Conservation (phyloP, 2,329 filamentous ascomycete species). For the Cercospora citrullina region DNA sequence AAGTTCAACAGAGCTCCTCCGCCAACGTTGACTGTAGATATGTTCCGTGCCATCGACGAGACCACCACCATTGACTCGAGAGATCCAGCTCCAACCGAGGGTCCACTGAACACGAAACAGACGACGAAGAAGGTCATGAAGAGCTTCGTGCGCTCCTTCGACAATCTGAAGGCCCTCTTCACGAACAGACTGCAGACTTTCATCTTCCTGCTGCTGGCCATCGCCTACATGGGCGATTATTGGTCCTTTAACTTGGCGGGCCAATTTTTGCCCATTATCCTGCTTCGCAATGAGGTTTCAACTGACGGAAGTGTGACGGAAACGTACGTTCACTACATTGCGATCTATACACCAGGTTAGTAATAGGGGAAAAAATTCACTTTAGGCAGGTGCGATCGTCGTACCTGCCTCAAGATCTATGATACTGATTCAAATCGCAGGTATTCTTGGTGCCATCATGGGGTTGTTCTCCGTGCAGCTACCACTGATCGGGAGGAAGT, state of each 20-base stretch:
- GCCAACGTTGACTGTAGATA: constrained; percentile 41
- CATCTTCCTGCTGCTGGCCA: constrained; percentile 52
- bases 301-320: constrained; percentile 26
- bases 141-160: constrained; percentile 38
- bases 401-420: background rate
- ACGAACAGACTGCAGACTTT: constrained; percentile 45
- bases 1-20: constrained; percentile 45
- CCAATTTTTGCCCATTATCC: constrained; percentile 52
- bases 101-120: background rate
- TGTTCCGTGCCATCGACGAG: constrained; percentile 16
- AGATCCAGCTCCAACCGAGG: background rate
- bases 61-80: constrained; percentile 27
- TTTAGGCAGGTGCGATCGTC: too few species aligned
- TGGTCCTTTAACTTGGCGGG: constrained; percentile 53
- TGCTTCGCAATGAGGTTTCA: constrained; percentile 40
- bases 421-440: background rate
- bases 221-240: constrained; percentile 55
- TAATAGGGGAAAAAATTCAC: too few species aligned
- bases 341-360: constrained; percentile 55
- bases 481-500: constrained; percentile 46
- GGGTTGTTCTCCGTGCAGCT: constrained; percentile 54
- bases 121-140: constrained; percentile 12
- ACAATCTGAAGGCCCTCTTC: constrained; percentile 43
- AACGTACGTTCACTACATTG: constrained; percentile 57
- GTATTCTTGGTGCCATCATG: constrained; percentile 52